phyloP scores from a whole-genome alignment of 306 rosid genomes.

The Acacia confusa region DNA sequence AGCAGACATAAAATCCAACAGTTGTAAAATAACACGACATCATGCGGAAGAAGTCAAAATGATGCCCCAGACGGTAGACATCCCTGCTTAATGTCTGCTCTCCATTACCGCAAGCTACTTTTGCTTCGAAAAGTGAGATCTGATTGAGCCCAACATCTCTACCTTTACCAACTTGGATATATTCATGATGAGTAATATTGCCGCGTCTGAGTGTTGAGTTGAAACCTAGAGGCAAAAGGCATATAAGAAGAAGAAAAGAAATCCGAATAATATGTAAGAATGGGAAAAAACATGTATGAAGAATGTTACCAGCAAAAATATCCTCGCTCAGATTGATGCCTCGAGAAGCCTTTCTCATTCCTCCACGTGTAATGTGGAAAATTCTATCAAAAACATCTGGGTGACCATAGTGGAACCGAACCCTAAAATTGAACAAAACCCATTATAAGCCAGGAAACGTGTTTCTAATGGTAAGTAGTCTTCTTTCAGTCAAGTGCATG shows the following conservation, averaged over 20 bases:
- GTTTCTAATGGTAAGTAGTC: neutral
- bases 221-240: slow-evolving; percentile 57
- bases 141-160: slow-evolving; percentile 98
- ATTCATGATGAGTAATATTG: slow-evolving; percentile 93
- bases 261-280: neutral
- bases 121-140: slow-evolving; percentile 94
- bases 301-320: slow-evolving; percentile 83
- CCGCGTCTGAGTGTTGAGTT: slow-evolving; percentile 92
- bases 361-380: slow-evolving; percentile 97
- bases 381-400: slow-evolving; percentile 98
- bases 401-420: slow-evolving; percentile 97
- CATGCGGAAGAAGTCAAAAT: slow-evolving; percentile 98
- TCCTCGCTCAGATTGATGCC: slow-evolving; percentile 96
- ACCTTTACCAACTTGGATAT: slow-evolving; percentile 97
- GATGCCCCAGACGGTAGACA: slow-evolving; percentile 90
- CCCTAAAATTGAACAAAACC: slow-evolving; percentile 56
- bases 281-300: slow-evolving; percentile 20
- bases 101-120: slow-evolving; percentile 97
- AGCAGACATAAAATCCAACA: slow-evolving; percentile 77
- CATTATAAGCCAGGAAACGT: neutral
- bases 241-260: slow-evolving; percentile 34
- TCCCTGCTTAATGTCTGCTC: slow-evolving; percentile 93
- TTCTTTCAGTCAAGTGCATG: neutral
- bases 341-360: slow-evolving; percentile 97
- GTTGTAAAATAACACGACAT: slow-evolving; percentile 85